Percentiles rank a stretch among this genome's conserved stretches.
phyloP scores from a whole-genome alignment of 1,139 yeast genomes.

The Pneumocystis jirovecii region DNA sequence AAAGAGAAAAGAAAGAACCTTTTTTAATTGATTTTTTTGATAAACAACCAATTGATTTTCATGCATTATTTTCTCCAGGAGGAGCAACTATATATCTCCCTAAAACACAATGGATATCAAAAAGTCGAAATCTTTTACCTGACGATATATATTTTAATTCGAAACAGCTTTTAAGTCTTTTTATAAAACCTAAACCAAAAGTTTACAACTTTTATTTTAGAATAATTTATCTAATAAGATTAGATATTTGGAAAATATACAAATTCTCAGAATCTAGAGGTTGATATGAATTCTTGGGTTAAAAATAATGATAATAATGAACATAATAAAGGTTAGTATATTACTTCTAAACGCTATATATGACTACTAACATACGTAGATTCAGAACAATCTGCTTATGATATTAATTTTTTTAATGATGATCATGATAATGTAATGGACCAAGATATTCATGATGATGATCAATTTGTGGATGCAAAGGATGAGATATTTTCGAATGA shows the following conservation, averaged over 20 bases:
- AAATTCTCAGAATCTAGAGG: constrained; percentile 5
- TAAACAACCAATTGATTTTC: constrained; percentile 32
- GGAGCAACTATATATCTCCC: constrained; percentile 31
- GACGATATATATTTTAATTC: constrained; percentile 64
- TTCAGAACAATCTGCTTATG: constrained; percentile 26
- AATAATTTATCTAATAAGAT: constrained; percentile 6
- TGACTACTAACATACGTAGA: constrained; percentile 19
- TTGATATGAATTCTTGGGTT: constrained; percentile 65
- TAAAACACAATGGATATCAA: constrained; percentile 29
- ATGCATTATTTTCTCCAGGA: constrained; percentile 38
- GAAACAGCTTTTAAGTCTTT: constrained; percentile 48
- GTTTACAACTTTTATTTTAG: constrained; percentile 9
- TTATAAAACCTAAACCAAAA: constrained; percentile 44
- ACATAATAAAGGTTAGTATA: neutral
- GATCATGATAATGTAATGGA: constrained; percentile 20
- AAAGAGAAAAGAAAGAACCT: constrained; percentile 24
- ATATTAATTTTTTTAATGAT: constrained; percentile 32
- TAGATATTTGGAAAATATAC: constrained; percentile 1
- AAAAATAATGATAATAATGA: constrained; percentile 21
- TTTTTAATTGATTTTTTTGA: constrained; percentile 38
- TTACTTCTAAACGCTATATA: neutral
- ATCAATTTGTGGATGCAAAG: constrained; percentile 15
- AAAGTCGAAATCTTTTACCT: constrained; percentile 42
- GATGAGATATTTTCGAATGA: constrained; percentile 12
- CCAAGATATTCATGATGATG: constrained; percentile 10